phyloP scores from a whole-genome alignment of 805 yeast species.

The Candida silvatica region DNA sequence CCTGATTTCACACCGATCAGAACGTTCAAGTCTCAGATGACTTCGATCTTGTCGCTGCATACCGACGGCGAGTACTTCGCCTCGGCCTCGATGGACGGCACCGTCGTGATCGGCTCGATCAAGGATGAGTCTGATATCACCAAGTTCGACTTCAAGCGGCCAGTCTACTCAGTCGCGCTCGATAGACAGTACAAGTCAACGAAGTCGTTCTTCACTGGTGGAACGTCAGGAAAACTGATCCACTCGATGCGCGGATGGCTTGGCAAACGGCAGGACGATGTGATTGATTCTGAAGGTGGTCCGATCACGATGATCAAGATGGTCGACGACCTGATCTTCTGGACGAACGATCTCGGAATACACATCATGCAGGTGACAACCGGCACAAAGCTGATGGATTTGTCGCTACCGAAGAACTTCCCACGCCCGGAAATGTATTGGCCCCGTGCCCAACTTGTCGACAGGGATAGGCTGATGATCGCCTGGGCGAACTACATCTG shows the following conservation, averaged over 20 bases:
- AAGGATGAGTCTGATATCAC: constrained; percentile 51
- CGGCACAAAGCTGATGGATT: constrained; percentile 37
- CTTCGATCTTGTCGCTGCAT: constrained; percentile 68
- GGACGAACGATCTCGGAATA: constrained; percentile 83
- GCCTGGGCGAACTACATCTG: constrained; percentile 84
- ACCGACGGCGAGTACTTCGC: constrained; percentile 72
- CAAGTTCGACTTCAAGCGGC: constrained; percentile 79
- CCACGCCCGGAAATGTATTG: constrained; percentile 73
- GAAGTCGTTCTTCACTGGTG: constrained; percentile 75
- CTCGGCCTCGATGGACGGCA: constrained; percentile 91
- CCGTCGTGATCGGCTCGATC: constrained; percentile 73
- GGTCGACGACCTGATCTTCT: constrained; percentile 57
- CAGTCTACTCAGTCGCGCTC: constrained; percentile 78
- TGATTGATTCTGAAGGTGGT: constrained; percentile 52
- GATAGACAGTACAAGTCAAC: constrained; percentile 59
- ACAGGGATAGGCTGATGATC: constrained; percentile 54
- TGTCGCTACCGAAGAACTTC: constrained; percentile 47
- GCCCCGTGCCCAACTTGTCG: constrained; percentile 68
- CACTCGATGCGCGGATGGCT: constrained; percentile 80
- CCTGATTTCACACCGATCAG: constrained; percentile 55
- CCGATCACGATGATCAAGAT: constrained; percentile 63
- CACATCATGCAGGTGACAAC: constrained; percentile 52
- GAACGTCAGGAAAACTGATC: constrained; percentile 77
- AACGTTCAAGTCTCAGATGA: constrained; percentile 76
- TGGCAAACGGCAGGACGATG: constrained; percentile 66